Conservation (phyloP, 306 rosid genomes). For the Pyrus pyrifolia region DNA sequence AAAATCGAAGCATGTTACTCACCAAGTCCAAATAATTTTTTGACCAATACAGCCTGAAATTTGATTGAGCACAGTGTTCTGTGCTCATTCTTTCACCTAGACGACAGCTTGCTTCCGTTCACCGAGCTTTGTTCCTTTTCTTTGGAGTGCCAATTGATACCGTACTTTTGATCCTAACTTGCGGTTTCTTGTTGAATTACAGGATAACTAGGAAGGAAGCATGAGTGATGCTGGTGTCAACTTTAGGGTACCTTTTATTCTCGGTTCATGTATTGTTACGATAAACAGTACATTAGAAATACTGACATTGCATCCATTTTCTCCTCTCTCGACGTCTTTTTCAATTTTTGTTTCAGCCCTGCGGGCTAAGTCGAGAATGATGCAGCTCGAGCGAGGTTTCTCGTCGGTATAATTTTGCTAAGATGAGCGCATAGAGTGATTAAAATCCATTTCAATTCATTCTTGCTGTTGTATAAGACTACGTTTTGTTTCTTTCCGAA, state of each 20-base stretch:
- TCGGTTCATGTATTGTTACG: not conserved
- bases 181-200: conserved; percentile 19
- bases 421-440: not conserved
- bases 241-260: not conserved
- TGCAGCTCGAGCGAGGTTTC: conserved; percentile 10
- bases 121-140: not conserved
- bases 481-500: conserved; percentile 2
- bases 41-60: not conserved
- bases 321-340: not conserved
- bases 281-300: not conserved
- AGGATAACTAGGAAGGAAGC: conserved; percentile 93
- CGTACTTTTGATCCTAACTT: not conserved
- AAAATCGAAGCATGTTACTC: not conserved
- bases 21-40: not conserved
- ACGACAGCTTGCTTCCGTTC: not conserved
- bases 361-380: conserved; percentile 21
- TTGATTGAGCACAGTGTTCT: not conserved
- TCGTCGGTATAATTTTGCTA: conserved; percentile 19
- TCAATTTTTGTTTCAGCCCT: conserved; percentile 4
- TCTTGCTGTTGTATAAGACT: not conserved
- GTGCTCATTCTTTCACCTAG: not conserved
- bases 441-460: not conserved
- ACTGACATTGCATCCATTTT: not conserved
- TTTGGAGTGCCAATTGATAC: not conserved
- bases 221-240: conserved; percentile 31